Evolutionary conservation across 352 stramenopile genomes (phyloP), one percentile per base, ranked within the genome.

Genomic region (Thalassiosira mediterranea): DNA sequence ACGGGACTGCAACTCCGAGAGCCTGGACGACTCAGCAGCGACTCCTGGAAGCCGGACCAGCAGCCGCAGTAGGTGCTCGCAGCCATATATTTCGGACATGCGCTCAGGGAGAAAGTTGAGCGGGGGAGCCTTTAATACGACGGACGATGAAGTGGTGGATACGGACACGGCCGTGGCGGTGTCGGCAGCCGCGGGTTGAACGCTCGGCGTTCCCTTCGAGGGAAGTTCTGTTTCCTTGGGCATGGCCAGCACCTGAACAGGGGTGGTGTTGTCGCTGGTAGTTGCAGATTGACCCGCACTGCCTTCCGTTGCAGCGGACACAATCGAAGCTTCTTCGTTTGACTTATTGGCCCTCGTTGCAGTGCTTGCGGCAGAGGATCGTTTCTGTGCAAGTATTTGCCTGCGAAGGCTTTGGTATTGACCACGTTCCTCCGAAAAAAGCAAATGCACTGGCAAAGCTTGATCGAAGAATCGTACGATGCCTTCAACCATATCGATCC

Each of bases 391-490:
- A 49, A 66, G 59, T 25, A 73, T 70, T 47, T 76, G 53, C 17
- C 37, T 75, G 21, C 59, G 57, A n/a, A 76, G 46, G 1, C n/a
- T 63, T 19, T 29, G 10, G 32, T 83, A 72, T 60, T 91, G 85
- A 31, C 44, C 31, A n/a, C 72, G 42, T 52, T 91, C 86, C 42
- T 77, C 17, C 0, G 44, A 34, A 78, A 88, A 91, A 1, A 91
- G 48, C 1, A 91, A 62, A 42, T 81, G 67, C 42, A 72, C 46
- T n/a, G 76, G 69, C 19, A 91, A 59, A 52, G 80, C 68, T 60
- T 90, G 72, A 53, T 91, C 79, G 58, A 91, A 91, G 19, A 88
- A 81, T 5, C 84, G 34, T 25, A 56, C 72, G 34, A 92, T 76
- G 1, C 81, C 79, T 38, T 88, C 72, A 21, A 76, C 68, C 81